Evolutionary conservation across 1,284 basidiomycete genomes (phyloP).

Genomic region (Ustilago esculenta): DNA sequence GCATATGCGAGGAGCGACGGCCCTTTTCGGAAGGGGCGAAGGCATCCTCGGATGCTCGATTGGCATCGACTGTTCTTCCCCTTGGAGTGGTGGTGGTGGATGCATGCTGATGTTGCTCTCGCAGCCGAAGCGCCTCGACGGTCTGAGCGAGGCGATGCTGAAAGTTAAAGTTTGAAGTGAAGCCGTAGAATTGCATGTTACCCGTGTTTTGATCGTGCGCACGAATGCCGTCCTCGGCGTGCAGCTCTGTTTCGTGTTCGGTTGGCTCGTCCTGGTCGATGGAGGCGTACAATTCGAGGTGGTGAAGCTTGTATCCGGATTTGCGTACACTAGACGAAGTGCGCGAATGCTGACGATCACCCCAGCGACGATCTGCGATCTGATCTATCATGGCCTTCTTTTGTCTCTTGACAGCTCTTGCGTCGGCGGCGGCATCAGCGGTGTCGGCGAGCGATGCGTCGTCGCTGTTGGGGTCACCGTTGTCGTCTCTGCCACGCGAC

Average conservation of each 20-base stretch:
- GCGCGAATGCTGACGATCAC: slow-evolving; percentile 21
- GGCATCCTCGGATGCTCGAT: neutral
- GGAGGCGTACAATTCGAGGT: slow-evolving; percentile 40
- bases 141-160: slow-evolving; percentile 46
- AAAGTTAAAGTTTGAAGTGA: slow-evolving; percentile 52
- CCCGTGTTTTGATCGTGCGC: slow-evolving; percentile 47
- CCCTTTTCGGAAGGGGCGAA: slow-evolving; percentile 1
- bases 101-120: slow-evolving; percentile 34
- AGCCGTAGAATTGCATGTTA: slow-evolving; percentile 51
- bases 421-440: slow-evolving; percentile 14
- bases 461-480: slow-evolving; percentile 13
- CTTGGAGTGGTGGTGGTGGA: neutral
- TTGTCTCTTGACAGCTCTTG: slow-evolving; percentile 31
- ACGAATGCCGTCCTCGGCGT: slow-evolving; percentile 47
- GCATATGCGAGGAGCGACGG: slow-evolving; percentile 24
- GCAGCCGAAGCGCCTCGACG: slow-evolving; percentile 35
- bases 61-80: neutral
- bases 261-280: slow-evolving; percentile 39
- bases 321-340: slow-evolving; percentile 21
- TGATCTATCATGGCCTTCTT: slow-evolving; percentile 48
- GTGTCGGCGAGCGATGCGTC: slow-evolving; percentile 13
- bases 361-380: slow-evolving; percentile 36
- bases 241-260: slow-evolving; percentile 25
- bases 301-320: slow-evolving; percentile 35
- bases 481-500: slow-evolving; percentile 13